Conservation (phyloP, 192 early-diverging fungal species). For the Chytriomyces sp. region DNA sequence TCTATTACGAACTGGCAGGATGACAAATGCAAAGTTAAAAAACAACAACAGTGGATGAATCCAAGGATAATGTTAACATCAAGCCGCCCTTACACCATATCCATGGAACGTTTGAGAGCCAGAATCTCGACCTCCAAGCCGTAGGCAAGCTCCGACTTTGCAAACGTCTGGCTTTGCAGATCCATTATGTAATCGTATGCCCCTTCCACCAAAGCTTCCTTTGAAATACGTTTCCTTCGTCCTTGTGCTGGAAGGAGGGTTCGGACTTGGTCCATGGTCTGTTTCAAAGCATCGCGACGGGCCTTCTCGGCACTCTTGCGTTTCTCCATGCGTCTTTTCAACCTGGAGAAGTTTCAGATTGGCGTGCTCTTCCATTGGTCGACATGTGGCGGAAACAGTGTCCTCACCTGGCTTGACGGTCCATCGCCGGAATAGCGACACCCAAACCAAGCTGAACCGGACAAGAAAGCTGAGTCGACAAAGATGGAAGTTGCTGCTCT, state of each 20-base stretch:
- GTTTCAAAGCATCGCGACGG: neutral
- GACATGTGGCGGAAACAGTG: no score
- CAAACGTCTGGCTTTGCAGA: neutral
- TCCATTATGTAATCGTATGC: neutral
- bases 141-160: neutral
- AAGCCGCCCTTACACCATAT: no score
- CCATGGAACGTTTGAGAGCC: neutral
- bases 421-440: no score
- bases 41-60: no score
- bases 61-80: no score
- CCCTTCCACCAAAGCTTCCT: neutral
- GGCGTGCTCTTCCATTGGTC: no score
- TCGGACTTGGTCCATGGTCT: neutral
- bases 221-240: neutral
- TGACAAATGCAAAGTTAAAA: no score
- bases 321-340: neutral
- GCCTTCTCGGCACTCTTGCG: constrained; percentile 11
- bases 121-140: neutral
- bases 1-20: no score
- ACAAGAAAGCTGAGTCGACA: no score
- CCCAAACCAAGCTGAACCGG: no score
- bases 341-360: neutral
- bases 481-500: no score
- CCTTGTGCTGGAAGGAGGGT: neutral
- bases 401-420: no score